Evolutionary conservation across 2,329 filamentous ascomycete genomes (phyloP), one percentile per base, ranked within the genome.

Genomic region (Cladosporium sphaerospermum): DNA sequence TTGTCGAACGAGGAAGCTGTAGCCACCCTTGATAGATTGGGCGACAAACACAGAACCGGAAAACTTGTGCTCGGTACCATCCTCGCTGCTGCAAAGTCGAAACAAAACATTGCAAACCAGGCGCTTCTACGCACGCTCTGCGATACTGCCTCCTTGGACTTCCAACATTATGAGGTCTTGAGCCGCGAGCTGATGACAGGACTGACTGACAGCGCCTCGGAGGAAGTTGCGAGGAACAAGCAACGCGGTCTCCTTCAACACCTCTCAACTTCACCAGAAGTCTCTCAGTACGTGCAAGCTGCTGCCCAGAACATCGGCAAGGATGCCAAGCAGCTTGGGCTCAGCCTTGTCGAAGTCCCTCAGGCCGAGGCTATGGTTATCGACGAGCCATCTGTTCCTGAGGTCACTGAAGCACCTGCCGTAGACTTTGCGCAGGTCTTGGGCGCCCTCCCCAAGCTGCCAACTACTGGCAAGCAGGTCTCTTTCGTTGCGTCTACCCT

Each of bases 51-150:
- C 40, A 32, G 48, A 11, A 54, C 55, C 3, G 55, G 53, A 13
- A 58, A 61, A n/a, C 59, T 70, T 18, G 56, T 59, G 9, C 56
- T 63, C 28, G 58, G 54, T 19, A 51, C 48, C n/a, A 36, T 51
- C 11, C 48, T 51, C 2, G 48, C 40, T 11, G 48, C 31, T 14
- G 31, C 48, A 9, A 51, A 44, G 16, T 51, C 48, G 18, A 44
- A 51, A 32, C 40, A 51, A 31, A 40, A 51, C 9, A 43, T 51
- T 16, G 48, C 34, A 16, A 44, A 51, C 32, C 48, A 40, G 33
- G 32, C 48, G 3, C 48, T 51, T 11, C 48, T 51, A 13, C 44
- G 40, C 40, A 51, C 40, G n/a, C 48, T 51, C 9, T 51, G 39
- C 6, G 48, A 51, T 14, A 51, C 43, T 13, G 40, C 40, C 7